Evolutionary conservation across 192 early-diverging fungal species (phyloP), one percentile per base, ranked within the genome.

Genomic region (Gamsiella multidivaricata): DNA sequence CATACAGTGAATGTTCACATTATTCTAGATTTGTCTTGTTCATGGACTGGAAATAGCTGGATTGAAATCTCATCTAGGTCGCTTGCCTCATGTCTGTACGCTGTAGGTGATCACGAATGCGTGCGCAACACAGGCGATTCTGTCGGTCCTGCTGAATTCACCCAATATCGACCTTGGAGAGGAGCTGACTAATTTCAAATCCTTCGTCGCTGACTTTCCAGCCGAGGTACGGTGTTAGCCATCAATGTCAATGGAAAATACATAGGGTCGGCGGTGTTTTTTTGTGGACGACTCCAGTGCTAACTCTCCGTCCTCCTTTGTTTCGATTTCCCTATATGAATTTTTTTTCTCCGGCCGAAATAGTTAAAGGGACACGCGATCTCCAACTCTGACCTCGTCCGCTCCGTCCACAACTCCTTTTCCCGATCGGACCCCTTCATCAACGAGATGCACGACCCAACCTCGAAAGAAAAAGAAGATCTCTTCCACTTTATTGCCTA

Each of bases 71-170:
- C n/a, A 46, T 46, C n/a, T n/a, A 46, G 14, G 12, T 7, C 33
- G 8, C 23, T 60, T 60, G n/a, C n/a, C n/a, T n/a, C n/a, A n/a
- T 7, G 12, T 7, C 34, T 55, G 10, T 58, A 2, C 9, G 3
- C 31, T 71, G 15, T 88, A 94, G 81, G 86, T 94, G 2, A 92
- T 94, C 49, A 84, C 89, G 22, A 95, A 95, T 81, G 94, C 94
- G 0, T 95, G 94, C 55, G 94, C 94, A 31, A 95, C 94, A 1
- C 94, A 95, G 65, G 94, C 94, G 5, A 94, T 95, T 58, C 70
- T 95, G 17, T 89, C 90, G 2, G 86, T 95, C 29, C 67, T 95
- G 51, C 68, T 95, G 23, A 94, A 95, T 69, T 75, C 81, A 20
- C 79, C 82, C 41, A 80, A 81, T 26, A 81, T 95, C 25, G 89